phyloP scores from a whole-genome alignment of 768 basidiomycete species.

The Pulveroboletus ravenelii region DNA sequence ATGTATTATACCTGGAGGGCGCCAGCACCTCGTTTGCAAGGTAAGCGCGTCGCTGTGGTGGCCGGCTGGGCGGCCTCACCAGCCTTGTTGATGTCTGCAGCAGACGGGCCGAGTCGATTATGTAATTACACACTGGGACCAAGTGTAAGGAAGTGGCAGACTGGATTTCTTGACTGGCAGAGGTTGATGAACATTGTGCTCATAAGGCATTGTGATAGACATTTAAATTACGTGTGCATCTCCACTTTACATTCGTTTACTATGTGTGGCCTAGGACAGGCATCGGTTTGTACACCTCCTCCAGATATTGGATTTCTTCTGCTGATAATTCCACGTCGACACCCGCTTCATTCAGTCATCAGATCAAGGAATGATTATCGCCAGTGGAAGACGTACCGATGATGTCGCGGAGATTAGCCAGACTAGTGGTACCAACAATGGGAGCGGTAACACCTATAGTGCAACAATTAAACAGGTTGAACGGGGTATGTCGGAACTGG shows the following conservation, averaged over 20 bases:
- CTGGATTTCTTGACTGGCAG: neutral
- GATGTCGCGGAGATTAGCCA: conserved; percentile 38
- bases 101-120: conserved; percentile 6
- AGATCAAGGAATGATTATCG: neutral
- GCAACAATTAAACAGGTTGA: neutral
- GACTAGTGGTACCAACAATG: conserved; percentile 40
- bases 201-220: neutral
- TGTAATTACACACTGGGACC: conserved; percentile 4
- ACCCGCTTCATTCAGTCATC: conserved; percentile 19
- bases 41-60: conserved; percentile 4
- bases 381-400: conserved; percentile 27
- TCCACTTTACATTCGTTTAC: neutral
- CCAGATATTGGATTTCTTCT: conserved; percentile 47
- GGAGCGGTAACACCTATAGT: conserved; percentile 36
- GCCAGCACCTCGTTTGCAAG: neutral
- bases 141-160: neutral
- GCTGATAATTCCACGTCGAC: conserved; percentile 41
- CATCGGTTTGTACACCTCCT: conserved; percentile 41
- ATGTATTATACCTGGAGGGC: neutral
- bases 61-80: conserved; percentile 11
- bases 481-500: neutral
- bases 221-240: neutral
- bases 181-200: neutral
- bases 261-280: conserved; percentile 36
- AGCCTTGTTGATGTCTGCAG: neutral